Percentiles rank a stretch among this genome's conserved stretches.
These are phyloP conservation scores for Tolypocladium guangdongense DNA, from an alignment of 2,329 filamentous ascomycete genomes.

Conservation along the genomic window DNA sequence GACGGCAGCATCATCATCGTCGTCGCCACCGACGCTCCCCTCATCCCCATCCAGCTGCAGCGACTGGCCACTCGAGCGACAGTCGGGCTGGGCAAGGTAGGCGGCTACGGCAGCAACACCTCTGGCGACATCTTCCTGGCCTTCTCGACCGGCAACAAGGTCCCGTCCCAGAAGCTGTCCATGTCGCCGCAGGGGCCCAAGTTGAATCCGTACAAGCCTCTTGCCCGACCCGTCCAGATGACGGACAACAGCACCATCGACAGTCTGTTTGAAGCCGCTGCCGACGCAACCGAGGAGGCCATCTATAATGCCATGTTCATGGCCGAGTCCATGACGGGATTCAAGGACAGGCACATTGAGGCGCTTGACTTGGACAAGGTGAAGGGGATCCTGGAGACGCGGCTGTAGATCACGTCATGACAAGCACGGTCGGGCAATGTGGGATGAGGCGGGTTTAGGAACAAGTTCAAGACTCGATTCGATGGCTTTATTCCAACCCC, in stretches of 20 bases:
- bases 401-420: conserved; percentile 8
- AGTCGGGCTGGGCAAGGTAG: conserved; percentile 48
- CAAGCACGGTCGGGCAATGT: background rate
- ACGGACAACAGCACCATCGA: conserved; percentile 51
- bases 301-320: conserved; percentile 55
- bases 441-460: background rate
- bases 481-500: background rate
- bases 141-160: conserved; percentile 49
- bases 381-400: conserved; percentile 33
- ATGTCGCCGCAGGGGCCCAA: conserved; percentile 14
- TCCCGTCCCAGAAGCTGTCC: conserved; percentile 23
- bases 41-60: conserved; percentile 21
- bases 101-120: conserved; percentile 48
- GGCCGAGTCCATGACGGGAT: conserved; percentile 47
- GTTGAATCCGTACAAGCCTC: conserved; percentile 30
- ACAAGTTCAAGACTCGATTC: background rate
- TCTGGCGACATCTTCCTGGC: conserved; percentile 59
- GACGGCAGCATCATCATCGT: conserved; percentile 25
- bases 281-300: conserved; percentile 53
- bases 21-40: conserved; percentile 20
- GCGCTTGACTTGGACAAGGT: conserved; percentile 36
- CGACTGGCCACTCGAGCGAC: conserved; percentile 50
- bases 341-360: conserved; percentile 35
- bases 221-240: conserved; percentile 14
- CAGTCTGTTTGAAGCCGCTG: conserved; percentile 47